Conservation (phyloP, 352 stramenopile genomes). For the Aphanomyces euteiches region DNA sequence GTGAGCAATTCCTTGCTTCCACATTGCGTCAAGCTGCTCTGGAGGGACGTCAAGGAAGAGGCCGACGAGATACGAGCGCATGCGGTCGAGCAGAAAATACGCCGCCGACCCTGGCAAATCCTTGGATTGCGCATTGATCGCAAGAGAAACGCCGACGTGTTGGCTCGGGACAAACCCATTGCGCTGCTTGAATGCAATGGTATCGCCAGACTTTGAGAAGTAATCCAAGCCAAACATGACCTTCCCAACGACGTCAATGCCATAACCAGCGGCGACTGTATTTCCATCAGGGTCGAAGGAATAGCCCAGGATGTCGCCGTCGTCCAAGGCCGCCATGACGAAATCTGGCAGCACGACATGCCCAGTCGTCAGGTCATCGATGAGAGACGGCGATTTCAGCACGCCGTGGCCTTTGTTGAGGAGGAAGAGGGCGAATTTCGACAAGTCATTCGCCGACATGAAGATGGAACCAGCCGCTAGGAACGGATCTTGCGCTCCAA, state of each 20-base stretch:
- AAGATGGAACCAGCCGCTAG: conserved; percentile 48
- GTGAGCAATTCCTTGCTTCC: conserved; percentile 35
- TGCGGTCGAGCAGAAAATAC: conserved; percentile 59
- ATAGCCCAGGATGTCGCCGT: conserved; percentile 36
- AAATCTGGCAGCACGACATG: conserved; percentile 29
- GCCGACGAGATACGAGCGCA: conserved; percentile 60
- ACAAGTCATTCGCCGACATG: conserved; percentile 54
- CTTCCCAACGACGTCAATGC: conserved; percentile 53
- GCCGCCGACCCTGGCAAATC: conserved; percentile 23
- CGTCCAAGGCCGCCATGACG: background rate
- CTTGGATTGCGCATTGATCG: conserved; percentile 46
- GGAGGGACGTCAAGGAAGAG: conserved; percentile 64
- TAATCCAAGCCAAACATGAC: conserved; percentile 63
- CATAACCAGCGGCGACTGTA: conserved; percentile 57
- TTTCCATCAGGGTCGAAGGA: conserved; percentile 48
- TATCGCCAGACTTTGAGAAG: conserved; percentile 64
- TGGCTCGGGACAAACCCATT: conserved; percentile 49
- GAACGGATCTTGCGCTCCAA: conserved; percentile 1
- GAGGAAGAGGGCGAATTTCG: conserved; percentile 49
- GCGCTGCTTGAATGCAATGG: conserved; percentile 47
- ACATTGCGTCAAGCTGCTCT: conserved; percentile 49
- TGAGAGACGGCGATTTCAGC: conserved; percentile 42
- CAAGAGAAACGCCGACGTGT: conserved; percentile 52
- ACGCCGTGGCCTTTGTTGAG: conserved; percentile 48
- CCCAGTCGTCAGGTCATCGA: conserved; percentile 57